These are phyloP conservation scores for Candolleomyces eurysporus DNA, from an alignment of 768 basidiomycete genomes.

Conservation along the genomic window DNA sequence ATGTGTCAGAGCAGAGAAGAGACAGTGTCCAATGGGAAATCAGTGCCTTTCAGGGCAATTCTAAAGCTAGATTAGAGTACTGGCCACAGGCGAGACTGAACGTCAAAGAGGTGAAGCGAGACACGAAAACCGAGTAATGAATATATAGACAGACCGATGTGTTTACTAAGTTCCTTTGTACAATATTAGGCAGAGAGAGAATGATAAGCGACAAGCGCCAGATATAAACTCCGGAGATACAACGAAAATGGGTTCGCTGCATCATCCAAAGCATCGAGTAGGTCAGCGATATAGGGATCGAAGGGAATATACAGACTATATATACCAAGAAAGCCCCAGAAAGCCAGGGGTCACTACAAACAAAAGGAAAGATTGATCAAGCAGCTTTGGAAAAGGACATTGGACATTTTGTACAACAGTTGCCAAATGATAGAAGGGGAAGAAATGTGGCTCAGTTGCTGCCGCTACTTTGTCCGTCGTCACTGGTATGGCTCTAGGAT, in stretches of 20 bases:
- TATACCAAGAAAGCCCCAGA: not conserved
- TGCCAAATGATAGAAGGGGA: not conserved
- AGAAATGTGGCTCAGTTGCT: not conserved
- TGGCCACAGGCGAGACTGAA: not conserved
- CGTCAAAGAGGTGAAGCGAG: not conserved
- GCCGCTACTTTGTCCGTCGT: slow-evolving; percentile 32
- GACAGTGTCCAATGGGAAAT: too few species aligned
- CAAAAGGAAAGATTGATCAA: slow-evolving; percentile 1
- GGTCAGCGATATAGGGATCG: slow-evolving; percentile 1
- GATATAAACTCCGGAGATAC: not conserved
- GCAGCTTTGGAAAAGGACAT: not conserved
- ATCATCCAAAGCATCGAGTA: not conserved
- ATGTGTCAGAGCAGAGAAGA: not conserved
- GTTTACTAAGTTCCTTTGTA: not conserved
- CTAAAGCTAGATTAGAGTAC: not conserved
- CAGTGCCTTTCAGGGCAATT: too few species aligned
- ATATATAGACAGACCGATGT: not conserved
- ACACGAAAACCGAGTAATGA: not conserved
- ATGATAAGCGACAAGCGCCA: not conserved
- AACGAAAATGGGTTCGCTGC: not conserved
- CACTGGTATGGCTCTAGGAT: slow-evolving; percentile 45
- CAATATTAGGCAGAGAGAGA: not conserved
- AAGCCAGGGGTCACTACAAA: not conserved
- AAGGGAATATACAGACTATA: slow-evolving; percentile 1
- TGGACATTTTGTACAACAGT: not conserved